Conservation (phyloP, 2,329 filamentous ascomycete species). For the Xylariales sp. region DNA sequence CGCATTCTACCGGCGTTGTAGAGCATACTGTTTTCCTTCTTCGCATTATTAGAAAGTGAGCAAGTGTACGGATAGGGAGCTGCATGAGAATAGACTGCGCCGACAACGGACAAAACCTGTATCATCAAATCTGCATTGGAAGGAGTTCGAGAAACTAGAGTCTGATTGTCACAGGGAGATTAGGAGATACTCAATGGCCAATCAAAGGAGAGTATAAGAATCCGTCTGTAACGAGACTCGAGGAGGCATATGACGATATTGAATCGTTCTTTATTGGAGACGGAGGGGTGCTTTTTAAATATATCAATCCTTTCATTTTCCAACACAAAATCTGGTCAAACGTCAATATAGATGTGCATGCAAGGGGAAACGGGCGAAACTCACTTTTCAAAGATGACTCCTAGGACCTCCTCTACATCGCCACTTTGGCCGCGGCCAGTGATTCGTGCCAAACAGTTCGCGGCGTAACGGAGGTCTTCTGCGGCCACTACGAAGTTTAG, state of each 20-base stretch:
- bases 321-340: slow-evolving; percentile 48
- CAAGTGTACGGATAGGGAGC: neutral
- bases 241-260: too few relatives aligned
- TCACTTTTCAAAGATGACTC: slow-evolving; percentile 97
- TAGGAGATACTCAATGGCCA: too few relatives aligned
- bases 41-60: neutral
- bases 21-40: neutral
- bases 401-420: slow-evolving; percentile 92
- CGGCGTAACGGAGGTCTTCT: slow-evolving; percentile 79
- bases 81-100: neutral
- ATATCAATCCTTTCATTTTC: slow-evolving; percentile 35
- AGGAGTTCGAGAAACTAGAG: neutral
- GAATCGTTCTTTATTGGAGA: too few relatives aligned
- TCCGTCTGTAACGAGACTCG: too few relatives aligned
- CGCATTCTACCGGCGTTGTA: slow-evolving; percentile 6
- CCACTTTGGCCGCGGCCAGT: slow-evolving; percentile 80
- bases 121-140: slow-evolving; percentile 1
- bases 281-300: too few relatives aligned
- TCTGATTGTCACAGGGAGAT: neutral
- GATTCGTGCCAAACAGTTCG: slow-evolving; percentile 75
- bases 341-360: slow-evolving; percentile 4
- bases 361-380: slow-evolving; percentile 28
- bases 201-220: too few relatives aligned
- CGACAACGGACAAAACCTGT: neutral
- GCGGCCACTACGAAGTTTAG: slow-evolving; percentile 55